Evolutionary conservation across 2,329 filamentous ascomycete species (phyloP).

Genomic region (Aspergillus novoparasiticus): DNA sequence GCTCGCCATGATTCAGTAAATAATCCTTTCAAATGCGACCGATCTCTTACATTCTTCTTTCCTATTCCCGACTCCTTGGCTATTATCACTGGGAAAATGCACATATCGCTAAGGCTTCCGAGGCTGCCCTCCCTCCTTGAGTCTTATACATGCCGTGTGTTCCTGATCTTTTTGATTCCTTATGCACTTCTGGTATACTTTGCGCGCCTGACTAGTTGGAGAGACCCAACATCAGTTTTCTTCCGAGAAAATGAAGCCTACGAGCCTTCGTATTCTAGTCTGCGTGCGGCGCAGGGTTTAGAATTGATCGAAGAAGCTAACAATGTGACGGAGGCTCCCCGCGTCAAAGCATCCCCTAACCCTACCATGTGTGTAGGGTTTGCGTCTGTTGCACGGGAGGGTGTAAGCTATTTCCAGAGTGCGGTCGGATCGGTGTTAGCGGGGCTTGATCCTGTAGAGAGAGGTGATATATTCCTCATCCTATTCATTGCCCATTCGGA

Average conservation of each 20-base stretch:
- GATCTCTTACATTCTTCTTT: background rate
- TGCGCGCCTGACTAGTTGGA: slow-evolving; percentile 23
- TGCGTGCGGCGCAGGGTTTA: slow-evolving; percentile 26
- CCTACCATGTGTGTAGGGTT: slow-evolving; percentile 47
- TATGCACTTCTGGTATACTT: slow-evolving; percentile 29
- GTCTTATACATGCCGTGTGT: background rate
- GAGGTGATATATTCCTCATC: slow-evolving; percentile 45
- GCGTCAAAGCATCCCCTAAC: slow-evolving; percentile 43
- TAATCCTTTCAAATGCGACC: background rate
- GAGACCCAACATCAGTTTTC: slow-evolving; percentile 35
- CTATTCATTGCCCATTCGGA: slow-evolving; percentile 50
- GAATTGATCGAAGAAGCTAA: slow-evolving; percentile 25
- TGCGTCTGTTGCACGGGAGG: slow-evolving; percentile 44
- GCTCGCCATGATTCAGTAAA: background rate
- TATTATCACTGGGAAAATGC: background rate
- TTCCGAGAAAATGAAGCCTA: slow-evolving; percentile 31
- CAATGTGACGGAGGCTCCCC: slow-evolving; percentile 8
- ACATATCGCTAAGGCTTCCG: background rate
- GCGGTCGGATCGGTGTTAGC: slow-evolving; percentile 49
- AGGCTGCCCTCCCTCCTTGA: background rate
- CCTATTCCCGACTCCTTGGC: background rate
- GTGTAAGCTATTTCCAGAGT: slow-evolving; percentile 44
- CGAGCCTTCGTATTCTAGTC: slow-evolving; percentile 25
- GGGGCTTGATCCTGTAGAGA: slow-evolving; percentile 45
- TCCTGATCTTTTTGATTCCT: slow-evolving; percentile 20